Percentiles rank a stretch among this genome's conserved stretches.
phyloP scores from a whole-genome alignment of 495 filamentous ascomycete species.

The Diplogelasinospora grovesii region DNA sequence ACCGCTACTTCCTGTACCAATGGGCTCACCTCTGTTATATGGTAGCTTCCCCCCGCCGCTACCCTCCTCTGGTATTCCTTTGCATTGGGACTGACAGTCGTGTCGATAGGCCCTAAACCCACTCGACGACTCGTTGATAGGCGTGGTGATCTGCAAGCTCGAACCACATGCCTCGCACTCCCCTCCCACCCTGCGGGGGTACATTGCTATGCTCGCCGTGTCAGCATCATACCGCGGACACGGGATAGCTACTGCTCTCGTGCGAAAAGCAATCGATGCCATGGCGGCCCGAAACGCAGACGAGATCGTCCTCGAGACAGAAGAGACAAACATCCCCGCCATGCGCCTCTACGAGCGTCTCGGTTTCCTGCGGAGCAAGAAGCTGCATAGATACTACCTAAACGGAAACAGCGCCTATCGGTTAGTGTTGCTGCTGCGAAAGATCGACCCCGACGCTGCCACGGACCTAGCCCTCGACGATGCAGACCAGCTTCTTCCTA shows the following conservation, averaged over 20 bases:
- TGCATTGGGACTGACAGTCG: neutral
- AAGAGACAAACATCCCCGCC: slow-evolving; percentile 86
- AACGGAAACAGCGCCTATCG: slow-evolving; percentile 95
- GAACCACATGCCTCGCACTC: slow-evolving; percentile 70
- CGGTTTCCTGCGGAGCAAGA: slow-evolving; percentile 89
- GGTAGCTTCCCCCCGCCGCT: slow-evolving; percentile 36
- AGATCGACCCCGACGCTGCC: slow-evolving; percentile 25
- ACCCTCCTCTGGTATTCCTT: neutral
- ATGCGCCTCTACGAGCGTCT: slow-evolving; percentile 91
- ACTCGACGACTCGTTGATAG: slow-evolving; percentile 49
- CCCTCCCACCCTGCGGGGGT: slow-evolving; percentile 76
- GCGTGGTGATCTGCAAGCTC: slow-evolving; percentile 94
- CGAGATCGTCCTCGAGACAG: slow-evolving; percentile 94
- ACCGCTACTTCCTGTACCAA: slow-evolving; percentile 96
- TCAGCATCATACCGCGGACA: slow-evolving; percentile 67
- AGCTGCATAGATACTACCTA: slow-evolving; percentile 90
- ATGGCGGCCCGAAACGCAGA: slow-evolving; percentile 83
- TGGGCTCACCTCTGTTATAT: slow-evolving; percentile 96
- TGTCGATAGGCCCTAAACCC: slow-evolving; percentile 58
- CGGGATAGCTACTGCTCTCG: slow-evolving; percentile 87
- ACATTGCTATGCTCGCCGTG: slow-evolving; percentile 97
- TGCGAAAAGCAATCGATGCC: slow-evolving; percentile 83
- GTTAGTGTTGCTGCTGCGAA: slow-evolving; percentile 74
- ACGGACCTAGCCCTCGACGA: slow-evolving; percentile 20
- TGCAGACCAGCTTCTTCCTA: too few relatives aligned